Conservation (phyloP, 2,329 filamentous ascomycete species). For the Exophiala oligosperma region DNA sequence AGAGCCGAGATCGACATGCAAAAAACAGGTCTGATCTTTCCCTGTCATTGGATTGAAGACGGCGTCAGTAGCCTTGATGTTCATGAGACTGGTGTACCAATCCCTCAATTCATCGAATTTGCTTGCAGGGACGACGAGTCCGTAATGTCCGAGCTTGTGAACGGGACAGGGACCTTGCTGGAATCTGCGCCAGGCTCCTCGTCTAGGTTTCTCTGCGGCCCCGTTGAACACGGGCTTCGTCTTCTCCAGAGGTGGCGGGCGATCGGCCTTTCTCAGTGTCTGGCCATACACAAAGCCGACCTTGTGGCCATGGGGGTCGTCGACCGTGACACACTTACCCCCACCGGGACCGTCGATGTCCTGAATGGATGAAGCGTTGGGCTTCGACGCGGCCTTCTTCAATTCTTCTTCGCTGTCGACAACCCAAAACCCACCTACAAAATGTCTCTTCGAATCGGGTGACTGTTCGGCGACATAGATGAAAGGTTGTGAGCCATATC, state of each 20-base stretch:
- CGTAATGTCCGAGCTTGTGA: conserved; percentile 51
- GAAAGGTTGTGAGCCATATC: conserved; percentile 62
- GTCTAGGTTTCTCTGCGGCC: conserved; percentile 36
- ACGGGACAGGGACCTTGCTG: conserved; percentile 49
- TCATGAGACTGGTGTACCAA: conserved; percentile 49
- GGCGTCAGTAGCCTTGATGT: conserved; percentile 48
- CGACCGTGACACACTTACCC: conserved; percentile 25
- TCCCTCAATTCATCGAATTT: conserved; percentile 37
- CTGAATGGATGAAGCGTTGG: conserved; percentile 11
- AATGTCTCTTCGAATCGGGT: conserved; percentile 19
- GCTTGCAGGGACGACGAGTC: conserved; percentile 35
- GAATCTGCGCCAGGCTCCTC: conserved; percentile 40
- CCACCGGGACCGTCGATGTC: conserved; percentile 24
- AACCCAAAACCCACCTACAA: conserved; percentile 18
- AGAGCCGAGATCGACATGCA: conserved; percentile 51
- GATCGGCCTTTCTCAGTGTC: conserved; percentile 11
- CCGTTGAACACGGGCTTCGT: conserved; percentile 34
- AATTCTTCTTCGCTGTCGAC: conserved; percentile 19
- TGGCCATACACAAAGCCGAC: conserved; percentile 28
- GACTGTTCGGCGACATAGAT: conserved; percentile 47
- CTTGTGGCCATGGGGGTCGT: conserved; percentile 25
- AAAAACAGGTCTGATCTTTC: conserved; percentile 43
- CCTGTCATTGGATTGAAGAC: conserved; percentile 30
- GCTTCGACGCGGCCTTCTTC: conserved; percentile 14
- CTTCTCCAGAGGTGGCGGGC: conserved; percentile 5